These are phyloP conservation scores for Penicillium corylophilum DNA, from an alignment of 2,329 filamentous ascomycete species.

Conservation along the genomic window DNA sequence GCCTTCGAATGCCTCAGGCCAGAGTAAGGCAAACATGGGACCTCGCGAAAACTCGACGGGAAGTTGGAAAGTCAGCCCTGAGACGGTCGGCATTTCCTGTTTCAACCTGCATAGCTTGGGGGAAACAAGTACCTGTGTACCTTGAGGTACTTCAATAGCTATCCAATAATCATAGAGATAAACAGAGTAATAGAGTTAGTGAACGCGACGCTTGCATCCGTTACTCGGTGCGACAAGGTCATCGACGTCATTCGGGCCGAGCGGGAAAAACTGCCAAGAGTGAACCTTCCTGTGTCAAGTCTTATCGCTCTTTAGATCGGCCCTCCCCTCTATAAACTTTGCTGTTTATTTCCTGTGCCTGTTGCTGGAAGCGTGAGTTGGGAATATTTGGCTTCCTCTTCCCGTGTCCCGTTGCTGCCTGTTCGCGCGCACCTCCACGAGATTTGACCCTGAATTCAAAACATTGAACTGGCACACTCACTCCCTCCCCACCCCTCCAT, in stretches of 20 bases:
- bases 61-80: neutral
- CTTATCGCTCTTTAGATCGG: constrained; percentile 2
- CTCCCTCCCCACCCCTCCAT: constrained; percentile 3
- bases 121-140: neutral
- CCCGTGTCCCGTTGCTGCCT: neutral
- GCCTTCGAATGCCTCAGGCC: neutral
- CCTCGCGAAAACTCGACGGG: neutral
- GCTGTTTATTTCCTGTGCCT: neutral
- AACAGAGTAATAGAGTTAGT: neutral
- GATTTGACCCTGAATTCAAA: constrained; percentile 3
- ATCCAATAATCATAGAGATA: neutral
- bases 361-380: neutral
- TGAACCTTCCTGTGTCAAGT: constrained; percentile 1
- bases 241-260: constrained; percentile 13
- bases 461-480: constrained; percentile 4
- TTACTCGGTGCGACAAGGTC: constrained; percentile 5
- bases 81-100: neutral
- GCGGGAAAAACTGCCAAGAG: neutral
- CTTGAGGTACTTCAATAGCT: neutral
- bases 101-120: neutral
- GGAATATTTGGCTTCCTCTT: neutral
- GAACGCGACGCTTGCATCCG: constrained; percentile 4
- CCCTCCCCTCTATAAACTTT: neutral
- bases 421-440: neutral
- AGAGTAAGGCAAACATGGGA: neutral